Base-by-base conservation (phyloP, 805 yeast species). In the Suhomyces sp. region DNA sequence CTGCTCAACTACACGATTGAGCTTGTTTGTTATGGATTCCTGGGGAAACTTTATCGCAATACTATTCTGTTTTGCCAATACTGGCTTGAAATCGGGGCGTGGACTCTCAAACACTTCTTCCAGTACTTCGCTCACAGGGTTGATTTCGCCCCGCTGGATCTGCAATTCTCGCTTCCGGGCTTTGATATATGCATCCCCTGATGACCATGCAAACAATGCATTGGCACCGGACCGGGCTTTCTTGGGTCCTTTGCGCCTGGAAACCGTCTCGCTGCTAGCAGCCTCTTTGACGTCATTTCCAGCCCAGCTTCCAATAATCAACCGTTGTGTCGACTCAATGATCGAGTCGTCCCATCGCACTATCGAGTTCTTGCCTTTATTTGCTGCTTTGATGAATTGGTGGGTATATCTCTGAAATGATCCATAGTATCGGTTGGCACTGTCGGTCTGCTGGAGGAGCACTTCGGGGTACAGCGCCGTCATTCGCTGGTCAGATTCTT, bases 151-250 rank as follows among this genome's bases (percentile, higher is more conserved):
- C 44, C 48, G 20, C 43, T 45, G 27, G 12, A 44, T 43, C 52
- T 55, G 62, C 19, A 68, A 54, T 44, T 68, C 70, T 27, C 55
- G 52, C 51, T 65, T 67, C 27, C 77, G 59, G 1, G 65, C 64
- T 21, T 64, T 66, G 9, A 75, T 66, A 51, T 72, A 72, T 9
- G 66, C 62, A 46, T 75, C 79, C 27, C 72, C 68, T 1, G 78
- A 72, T 15, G 77, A 71, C 79, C 79, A 75, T 47, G 69, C 62
- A 51, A 75, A 75, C 37, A 75, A 61, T n/a, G 71, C 64, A 53
- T 65, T 73, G 20, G 74, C 64, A 2, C 47, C 52, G 39, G 44
- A 53, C 54, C 25, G 46, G 29, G 41, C 43, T 24, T 46, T 55
- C 43, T 49, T 51, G 47, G 25, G 46, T 20, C 24, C 52, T 24